A percentile compares a stretch with the other conserved stretches of the same genome.
These are phyloP conservation scores for Gaertneriomyces sp. DNA, from an alignment of 192 early-diverging fungal species.

Conservation along the genomic window DNA sequence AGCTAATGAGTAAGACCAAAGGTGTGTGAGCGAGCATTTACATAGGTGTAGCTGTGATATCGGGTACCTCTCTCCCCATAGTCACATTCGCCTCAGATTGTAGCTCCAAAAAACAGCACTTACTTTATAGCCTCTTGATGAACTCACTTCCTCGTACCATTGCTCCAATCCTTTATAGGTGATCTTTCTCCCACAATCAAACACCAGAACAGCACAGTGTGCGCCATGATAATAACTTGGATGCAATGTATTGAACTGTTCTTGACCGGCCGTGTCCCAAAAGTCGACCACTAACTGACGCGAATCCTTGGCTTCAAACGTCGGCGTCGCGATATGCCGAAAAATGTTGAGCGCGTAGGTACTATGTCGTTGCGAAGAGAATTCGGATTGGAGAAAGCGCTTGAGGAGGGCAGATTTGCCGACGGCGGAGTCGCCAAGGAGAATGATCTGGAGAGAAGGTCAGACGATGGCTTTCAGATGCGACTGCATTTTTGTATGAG, in stretches of 20 bases:
- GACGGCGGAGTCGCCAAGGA: conserved; percentile 60
- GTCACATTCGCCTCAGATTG: no score
- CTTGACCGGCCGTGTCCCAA: conserved; percentile 64
- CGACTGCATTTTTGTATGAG: no score
- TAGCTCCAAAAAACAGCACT: neutral
- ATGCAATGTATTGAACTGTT: conserved; percentile 57
- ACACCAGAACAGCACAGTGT: conserved; percentile 49
- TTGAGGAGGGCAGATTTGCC: conserved; percentile 62
- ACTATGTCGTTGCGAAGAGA: conserved; percentile 50
- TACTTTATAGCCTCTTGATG: conserved; percentile 27
- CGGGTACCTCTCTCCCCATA: neutral
- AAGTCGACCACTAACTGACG: conserved; percentile 44
- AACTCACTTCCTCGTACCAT: conserved; percentile 54
- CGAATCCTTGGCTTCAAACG: conserved; percentile 19
- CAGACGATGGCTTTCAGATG: no score
- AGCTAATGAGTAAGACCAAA: conserved; percentile 17
- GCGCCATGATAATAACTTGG: conserved; percentile 53
- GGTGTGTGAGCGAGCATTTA: neutral
- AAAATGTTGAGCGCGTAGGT: conserved; percentile 59
- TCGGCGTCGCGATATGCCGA: conserved; percentile 39
- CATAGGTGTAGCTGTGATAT: neutral
- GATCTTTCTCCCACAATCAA: conserved; percentile 61
- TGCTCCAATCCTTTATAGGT: conserved; percentile 60
- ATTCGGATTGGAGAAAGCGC: conserved; percentile 55
- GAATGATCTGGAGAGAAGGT: conserved; percentile 42